Evolutionary conservation across 768 basidiomycete genomes (phyloP), one percentile per base, ranked within the genome.

Genomic region (Lentinula raphanica): DNA sequence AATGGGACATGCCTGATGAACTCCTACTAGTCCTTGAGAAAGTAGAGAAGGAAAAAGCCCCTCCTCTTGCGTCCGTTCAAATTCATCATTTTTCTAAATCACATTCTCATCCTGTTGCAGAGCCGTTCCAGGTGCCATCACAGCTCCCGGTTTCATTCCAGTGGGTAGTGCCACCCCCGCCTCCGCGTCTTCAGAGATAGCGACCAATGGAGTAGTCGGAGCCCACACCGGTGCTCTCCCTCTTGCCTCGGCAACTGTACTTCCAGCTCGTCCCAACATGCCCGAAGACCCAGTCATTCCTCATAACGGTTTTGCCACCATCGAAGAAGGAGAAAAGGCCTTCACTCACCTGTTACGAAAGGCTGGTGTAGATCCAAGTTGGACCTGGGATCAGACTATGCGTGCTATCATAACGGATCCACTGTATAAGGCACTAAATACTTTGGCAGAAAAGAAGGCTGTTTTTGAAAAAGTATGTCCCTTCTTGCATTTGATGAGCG

Each of bases 321-420:
- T 85, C 11, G 91, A 92, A 65, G 93, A 97, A 65, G 94, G 93
- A 21, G 94, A 97, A 71, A 90, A 91, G 67, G 97, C 95, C 12
- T 99, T 99, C 71, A 84, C 86, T 66, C 91, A 91, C 74, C 76
- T 99, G 58, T 73, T 99, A 64, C 82, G 88, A 64, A 93, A 92
- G 73, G 88, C 91, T 46, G 92, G 92, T 31, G 90, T 98, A 42
- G 92, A 93, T 71, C 86, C 89, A 45, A 87, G 81, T 62, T 98
- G 92, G 91, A 93, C 93, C 35, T 99, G 97, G 97, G 97, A 99
- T 71, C 87, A 92, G 75, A 94, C 94, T 54, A 97, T 98, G 92
- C 84, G 95, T 68, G 90, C 92, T 65, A 94, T 97, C 72, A 96
- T 99, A 72, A 98, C 94, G 65, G 96, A 98, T 77, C 96, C 97